A percentile compares a stretch with the other conserved stretches of the same genome.
phyloP scores from a whole-genome alignment of 768 basidiomycete species.

The Goffeauzyma gilvescens region DNA sequence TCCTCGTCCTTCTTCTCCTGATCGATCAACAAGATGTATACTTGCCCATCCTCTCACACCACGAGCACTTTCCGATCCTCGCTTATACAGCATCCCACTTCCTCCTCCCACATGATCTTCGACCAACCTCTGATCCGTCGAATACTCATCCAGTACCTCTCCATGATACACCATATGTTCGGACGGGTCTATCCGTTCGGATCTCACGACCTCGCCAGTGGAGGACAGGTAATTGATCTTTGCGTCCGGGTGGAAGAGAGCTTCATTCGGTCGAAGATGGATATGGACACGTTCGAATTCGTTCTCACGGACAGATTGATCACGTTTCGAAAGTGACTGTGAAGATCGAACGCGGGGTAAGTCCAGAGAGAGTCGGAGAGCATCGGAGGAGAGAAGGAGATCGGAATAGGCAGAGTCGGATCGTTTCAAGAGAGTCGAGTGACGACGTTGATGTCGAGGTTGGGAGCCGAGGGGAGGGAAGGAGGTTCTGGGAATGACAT shows the following conservation, averaged over 20 bases:
- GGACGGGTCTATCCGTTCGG: constrained; percentile 41
- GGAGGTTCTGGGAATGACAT: constrained; percentile 5
- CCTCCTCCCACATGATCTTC: constrained; percentile 30
- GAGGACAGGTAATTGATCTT: constrained; percentile 46
- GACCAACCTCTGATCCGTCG: constrained; percentile 1
- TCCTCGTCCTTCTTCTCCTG: constrained; percentile 35
- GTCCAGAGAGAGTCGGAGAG: constrained; percentile 4
- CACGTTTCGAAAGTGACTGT: neutral
- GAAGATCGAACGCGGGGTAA: neutral
- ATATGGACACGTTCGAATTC: constrained; percentile 38
- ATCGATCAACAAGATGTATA: constrained; percentile 47
- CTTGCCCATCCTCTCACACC: constrained; percentile 54
- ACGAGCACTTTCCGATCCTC: constrained; percentile 16
- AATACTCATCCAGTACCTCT: constrained; percentile 41
- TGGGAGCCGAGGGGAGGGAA: constrained; percentile 1
- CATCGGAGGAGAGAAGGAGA: constrained; percentile 5
- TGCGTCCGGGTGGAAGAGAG: constrained; percentile 61
- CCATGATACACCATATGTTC: constrained; percentile 44
- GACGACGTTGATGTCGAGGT: neutral
- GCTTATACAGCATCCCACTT: constrained; percentile 12
- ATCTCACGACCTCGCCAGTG: constrained; percentile 38
- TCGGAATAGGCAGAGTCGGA: neutral
- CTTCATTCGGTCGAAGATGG: constrained; percentile 56
- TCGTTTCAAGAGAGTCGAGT: neutral
- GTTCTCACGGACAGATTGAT: too few relatives aligned